Percentiles rank a stretch among this genome's conserved stretches.
Conservation (phyloP, 306 rosid genomes). For the Leucaena leucocephala region DNA sequence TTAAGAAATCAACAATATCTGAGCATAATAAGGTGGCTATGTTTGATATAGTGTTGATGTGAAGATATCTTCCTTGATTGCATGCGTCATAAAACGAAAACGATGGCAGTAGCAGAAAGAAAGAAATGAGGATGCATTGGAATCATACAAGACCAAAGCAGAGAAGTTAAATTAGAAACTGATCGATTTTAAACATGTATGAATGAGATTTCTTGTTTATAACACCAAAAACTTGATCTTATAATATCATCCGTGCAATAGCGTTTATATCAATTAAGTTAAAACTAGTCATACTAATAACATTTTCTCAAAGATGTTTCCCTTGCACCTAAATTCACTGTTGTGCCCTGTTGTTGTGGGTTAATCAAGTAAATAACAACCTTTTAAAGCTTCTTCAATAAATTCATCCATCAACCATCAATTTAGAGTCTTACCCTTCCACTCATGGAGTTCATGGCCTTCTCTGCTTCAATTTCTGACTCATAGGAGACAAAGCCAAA, state of each 20-base stretch:
- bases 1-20: too few species aligned
- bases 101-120: too few species aligned
- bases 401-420: slow-evolving; percentile 6
- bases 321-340: too few species aligned
- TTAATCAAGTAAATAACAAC: background rate
- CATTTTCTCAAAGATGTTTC: too few species aligned
- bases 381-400: background rate
- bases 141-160: background rate
- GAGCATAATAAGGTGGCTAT: too few species aligned
- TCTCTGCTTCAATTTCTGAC: too few species aligned
- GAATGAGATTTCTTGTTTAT: background rate
- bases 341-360: too few species aligned
- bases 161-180: background rate
- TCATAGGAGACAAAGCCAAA: slow-evolving; percentile 60
- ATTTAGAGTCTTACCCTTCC: slow-evolving; percentile 62
- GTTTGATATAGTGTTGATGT: too few species aligned
- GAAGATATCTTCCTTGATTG: too few species aligned
- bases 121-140: background rate
- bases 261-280: background rate
- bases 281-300: too few species aligned
- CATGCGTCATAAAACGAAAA: too few species aligned
- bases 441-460: slow-evolving; percentile 54
- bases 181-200: background rate
- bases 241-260: slow-evolving; percentile 27
- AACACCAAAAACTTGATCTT: slow-evolving; percentile 8